Conservation (phyloP, 345 rosid species). For the Rhodamnia argentea region DNA sequence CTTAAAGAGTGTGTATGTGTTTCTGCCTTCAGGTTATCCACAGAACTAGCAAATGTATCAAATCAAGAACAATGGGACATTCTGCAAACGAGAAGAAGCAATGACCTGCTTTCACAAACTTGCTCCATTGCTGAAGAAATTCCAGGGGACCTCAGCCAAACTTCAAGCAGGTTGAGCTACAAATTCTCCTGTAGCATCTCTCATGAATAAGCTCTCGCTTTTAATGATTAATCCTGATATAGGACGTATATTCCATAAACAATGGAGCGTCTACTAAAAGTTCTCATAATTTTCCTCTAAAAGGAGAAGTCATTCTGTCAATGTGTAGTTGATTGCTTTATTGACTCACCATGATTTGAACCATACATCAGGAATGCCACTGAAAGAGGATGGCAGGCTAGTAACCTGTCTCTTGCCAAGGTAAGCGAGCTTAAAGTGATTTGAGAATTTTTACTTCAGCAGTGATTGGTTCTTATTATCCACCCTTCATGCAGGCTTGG, state of each 20-base stretch:
- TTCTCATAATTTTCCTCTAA: background rate
- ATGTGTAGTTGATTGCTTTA: background rate
- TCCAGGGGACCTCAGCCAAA: conserved; percentile 23
- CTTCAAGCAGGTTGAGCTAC: conserved; percentile 26
- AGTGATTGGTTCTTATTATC: conserved; percentile 2
- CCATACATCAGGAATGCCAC: conserved; percentile 20
- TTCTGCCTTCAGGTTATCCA: conserved; percentile 36
- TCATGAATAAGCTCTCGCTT: background rate
- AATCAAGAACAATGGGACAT: conserved; percentile 25
- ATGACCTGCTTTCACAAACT: conserved; percentile 22
- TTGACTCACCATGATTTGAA: background rate
- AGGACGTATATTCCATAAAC: background rate
- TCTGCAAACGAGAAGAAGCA: conserved; percentile 34
- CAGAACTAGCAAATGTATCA: conserved; percentile 30
- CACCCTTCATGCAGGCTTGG: conserved; percentile 45
- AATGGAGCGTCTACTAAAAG: background rate
- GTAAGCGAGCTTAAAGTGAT: conserved; percentile 12
- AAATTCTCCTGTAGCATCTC: background rate
- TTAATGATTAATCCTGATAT: background rate
- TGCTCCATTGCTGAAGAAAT: conserved; percentile 13
- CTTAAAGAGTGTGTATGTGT: background rate
- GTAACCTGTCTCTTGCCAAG: conserved; percentile 52
- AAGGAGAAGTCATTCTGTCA: background rate
- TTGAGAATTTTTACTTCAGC: background rate
- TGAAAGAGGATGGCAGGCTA: conserved; percentile 38